phyloP scores from a whole-genome alignment of 768 basidiomycete genomes.

The Tylopilus sp. region DNA sequence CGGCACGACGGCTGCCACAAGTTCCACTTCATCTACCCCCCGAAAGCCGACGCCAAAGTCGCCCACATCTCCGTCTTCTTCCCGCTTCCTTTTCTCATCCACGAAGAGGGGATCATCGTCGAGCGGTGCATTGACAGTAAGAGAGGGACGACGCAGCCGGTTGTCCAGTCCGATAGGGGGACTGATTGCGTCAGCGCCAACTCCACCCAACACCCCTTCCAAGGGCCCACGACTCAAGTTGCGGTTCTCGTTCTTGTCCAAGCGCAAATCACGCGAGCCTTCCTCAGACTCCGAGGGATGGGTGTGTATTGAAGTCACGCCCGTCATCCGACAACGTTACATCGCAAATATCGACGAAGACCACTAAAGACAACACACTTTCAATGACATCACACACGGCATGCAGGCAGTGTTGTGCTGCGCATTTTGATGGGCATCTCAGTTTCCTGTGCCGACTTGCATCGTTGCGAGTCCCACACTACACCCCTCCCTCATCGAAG shows the following conservation, averaged over 20 bases:
- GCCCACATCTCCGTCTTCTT: not conserved
- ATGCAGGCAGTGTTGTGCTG: not conserved
- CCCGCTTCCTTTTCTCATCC: conserved; percentile 3
- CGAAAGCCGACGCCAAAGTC: not conserved
- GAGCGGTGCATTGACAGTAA: not conserved
- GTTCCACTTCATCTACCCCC: conserved; percentile 13
- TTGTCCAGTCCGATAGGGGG: not conserved
- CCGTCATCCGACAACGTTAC: conserved; percentile 19
- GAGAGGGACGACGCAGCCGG: conserved; percentile 3
- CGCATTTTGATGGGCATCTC: conserved; percentile 1
- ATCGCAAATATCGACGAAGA: conserved; percentile 16
- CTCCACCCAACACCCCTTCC: conserved; percentile 12
- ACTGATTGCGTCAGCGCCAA: not conserved
- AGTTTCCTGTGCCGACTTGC: not conserved
- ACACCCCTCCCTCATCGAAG: not conserved
- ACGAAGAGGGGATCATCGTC: not conserved
- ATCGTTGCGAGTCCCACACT: not conserved
- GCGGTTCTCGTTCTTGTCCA: conserved; percentile 15
- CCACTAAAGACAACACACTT: not conserved
- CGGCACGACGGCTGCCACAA: not conserved
- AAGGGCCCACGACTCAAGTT: conserved; percentile 16
- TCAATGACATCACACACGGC: no score
- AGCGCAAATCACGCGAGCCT: conserved; percentile 13
- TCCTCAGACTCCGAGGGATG: conserved; percentile 25
- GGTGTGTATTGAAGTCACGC: conserved; percentile 30